These are phyloP conservation scores for Acmispon strigosus DNA, from an alignment of 306 rosid species.

Conservation along the genomic window DNA sequence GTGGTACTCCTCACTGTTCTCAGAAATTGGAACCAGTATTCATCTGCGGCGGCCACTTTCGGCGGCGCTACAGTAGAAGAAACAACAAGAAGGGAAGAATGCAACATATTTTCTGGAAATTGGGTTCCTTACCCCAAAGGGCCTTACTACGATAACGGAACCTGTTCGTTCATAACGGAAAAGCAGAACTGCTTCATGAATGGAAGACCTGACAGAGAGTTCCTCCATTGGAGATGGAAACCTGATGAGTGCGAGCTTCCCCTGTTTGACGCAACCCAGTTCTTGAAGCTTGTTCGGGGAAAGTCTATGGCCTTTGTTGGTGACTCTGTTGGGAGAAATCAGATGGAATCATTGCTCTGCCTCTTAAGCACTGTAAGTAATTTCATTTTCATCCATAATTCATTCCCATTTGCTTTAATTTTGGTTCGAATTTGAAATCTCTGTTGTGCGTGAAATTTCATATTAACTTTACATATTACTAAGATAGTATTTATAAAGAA, in stretches of 20 bases:
- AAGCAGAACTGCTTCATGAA: constrained; percentile 64
- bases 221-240: constrained; percentile 73
- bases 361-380: constrained; percentile 35
- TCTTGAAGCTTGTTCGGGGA: constrained; percentile 55
- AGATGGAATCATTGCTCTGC: constrained; percentile 75
- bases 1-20: constrained; percentile 30
- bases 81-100: constrained; percentile 14
- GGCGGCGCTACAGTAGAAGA: not conserved
- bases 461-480: too few species aligned
- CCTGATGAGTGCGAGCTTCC: constrained; percentile 78
- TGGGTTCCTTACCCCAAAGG: constrained; percentile 48
- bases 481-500: too few species aligned
- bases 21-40: constrained; percentile 1
- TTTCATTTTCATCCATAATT: not conserved
- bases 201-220: constrained; percentile 68
- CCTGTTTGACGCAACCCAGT: constrained; percentile 51
- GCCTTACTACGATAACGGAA: constrained; percentile 49
- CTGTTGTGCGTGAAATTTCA: too few species aligned
- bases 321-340: constrained; percentile 78
- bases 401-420: not conserved
- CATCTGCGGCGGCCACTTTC: constrained; percentile 15
- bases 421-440: not conserved
- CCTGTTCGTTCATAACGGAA: constrained; percentile 48
- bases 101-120: constrained; percentile 60
- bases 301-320: constrained; percentile 89